Evolutionary conservation across 2,329 filamentous ascomycete species (phyloP), one percentile per base, ranked within the genome.

Genomic region (Mycosphaerella arachidis): DNA sequence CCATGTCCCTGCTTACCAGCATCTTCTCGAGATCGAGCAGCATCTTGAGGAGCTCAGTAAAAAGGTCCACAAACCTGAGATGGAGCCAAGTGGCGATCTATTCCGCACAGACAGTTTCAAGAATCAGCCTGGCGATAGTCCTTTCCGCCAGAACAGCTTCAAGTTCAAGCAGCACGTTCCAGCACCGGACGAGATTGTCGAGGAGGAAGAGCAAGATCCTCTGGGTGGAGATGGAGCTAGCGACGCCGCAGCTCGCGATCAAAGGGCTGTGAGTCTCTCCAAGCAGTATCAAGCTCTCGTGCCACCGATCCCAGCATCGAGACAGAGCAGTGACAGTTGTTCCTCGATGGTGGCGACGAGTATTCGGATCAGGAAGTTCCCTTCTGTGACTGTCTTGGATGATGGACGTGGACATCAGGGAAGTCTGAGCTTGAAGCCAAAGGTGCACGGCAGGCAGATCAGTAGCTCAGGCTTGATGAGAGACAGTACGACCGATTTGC

Each of bases 401-500:
- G 71, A 73, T 53, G 63, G 69, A 13, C 69, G 70, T 50, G 70
- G 71, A 8, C 65, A 72, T 48, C 66, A 59, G 60, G 60, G 68
- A 1, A 69, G 67, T 55, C 60, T 72, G 46, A 29, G 27, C n/a
- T 31, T 57, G 31, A n/a, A 24, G 52, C 27, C 31, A 12, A 30
- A 35, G 33, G 13, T 24, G 10, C 31, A 54, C 43, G 48, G 50
- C 13, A 45, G 45, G 57, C 27, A 24, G 24, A 30, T 18, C 7
- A 50, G 33, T 30, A 12, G 52, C 24, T 24, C 24, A 24, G 52
- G 35, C 13, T 24, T 54, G 52, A 33, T 4, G 52, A 54, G 52
- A 33, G 35, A 27, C 16, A 45, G 33, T 29, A 54, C 52, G 52
- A 13, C n/a, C 18, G 52, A 54, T 45, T 43, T 94, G 86, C 82